Percentiles rank a stretch among this genome's conserved stretches.
phyloP scores from a whole-genome alignment of 2,329 filamentous ascomycete species.

The Drechslerella stenobrocha region DNA sequence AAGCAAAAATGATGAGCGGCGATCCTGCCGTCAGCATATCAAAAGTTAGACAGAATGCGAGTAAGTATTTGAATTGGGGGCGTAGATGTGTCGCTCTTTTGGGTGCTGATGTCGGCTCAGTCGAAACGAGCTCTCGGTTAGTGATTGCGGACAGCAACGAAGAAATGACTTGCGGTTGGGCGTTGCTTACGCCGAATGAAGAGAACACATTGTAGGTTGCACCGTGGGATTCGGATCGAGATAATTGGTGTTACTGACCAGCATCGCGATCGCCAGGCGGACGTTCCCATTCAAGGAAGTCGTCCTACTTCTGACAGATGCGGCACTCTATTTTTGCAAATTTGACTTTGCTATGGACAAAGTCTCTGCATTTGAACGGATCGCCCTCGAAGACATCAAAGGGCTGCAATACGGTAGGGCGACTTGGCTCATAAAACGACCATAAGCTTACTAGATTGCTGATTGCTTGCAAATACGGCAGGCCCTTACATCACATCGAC shows the following conservation, averaged over 20 bases:
- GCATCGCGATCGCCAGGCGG: slow-evolving; percentile 63
- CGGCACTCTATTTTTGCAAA: slow-evolving; percentile 81
- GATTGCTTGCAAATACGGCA: slow-evolving; percentile 10
- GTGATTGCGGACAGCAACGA: slow-evolving; percentile 82
- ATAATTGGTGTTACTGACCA: too few relatives aligned
- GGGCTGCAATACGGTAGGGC: slow-evolving; percentile 69
- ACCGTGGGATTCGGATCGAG: too few relatives aligned
- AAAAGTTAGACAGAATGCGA: slow-evolving; percentile 82
- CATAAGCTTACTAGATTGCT: slow-evolving; percentile 8
- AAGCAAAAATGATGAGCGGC: slow-evolving; percentile 86
- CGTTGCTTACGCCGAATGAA: slow-evolving; percentile 73
- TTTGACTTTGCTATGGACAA: slow-evolving; percentile 97
- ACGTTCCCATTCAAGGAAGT: slow-evolving; percentile 80
- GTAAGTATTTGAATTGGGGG: slow-evolving; percentile 19
- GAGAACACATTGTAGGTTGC: slow-evolving; percentile 52
- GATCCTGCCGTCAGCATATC: slow-evolving; percentile 87
- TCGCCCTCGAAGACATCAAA: slow-evolving; percentile 73
- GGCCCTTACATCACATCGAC: slow-evolving; percentile 84
- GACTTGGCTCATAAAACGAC: not conserved
- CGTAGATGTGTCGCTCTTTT: not conserved
- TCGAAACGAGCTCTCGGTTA: slow-evolving; percentile 83
- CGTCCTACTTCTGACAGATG: slow-evolving; percentile 81
- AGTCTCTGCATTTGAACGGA: slow-evolving; percentile 84
- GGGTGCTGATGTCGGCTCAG: slow-evolving; percentile 12
- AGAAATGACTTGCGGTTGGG: slow-evolving; percentile 87